Evolutionary conservation across 2,329 filamentous ascomycete genomes (phyloP).

Genomic region (Endoconidiophora polonica): DNA sequence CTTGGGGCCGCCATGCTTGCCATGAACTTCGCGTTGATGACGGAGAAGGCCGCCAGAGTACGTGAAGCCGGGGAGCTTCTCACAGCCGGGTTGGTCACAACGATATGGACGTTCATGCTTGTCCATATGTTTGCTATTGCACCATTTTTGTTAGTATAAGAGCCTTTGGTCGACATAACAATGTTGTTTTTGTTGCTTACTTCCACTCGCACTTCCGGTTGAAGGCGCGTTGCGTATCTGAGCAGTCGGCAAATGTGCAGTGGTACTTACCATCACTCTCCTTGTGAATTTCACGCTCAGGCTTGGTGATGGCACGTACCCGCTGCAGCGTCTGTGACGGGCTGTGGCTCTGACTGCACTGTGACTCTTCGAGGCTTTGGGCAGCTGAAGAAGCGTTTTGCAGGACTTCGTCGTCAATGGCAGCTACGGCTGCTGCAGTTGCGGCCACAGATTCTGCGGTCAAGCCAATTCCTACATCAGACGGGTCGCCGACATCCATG

Average conservation of each 20-base stretch:
- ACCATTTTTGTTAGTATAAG: background rate
- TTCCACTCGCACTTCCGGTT: slow-evolving; percentile 84
- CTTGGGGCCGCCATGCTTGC: slow-evolving; percentile 74
- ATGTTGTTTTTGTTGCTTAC: slow-evolving; percentile 38
- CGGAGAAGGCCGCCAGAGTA: slow-evolving; percentile 81
- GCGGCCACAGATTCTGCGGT: background rate
- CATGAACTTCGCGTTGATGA: slow-evolving; percentile 87
- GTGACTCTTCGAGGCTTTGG: no score
- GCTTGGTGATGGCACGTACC: slow-evolving; percentile 40
- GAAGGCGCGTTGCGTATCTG: slow-evolving; percentile 48
- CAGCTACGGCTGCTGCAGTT: background rate
- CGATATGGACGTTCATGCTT: slow-evolving; percentile 91
- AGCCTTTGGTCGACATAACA: background rate
- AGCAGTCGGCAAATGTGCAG: slow-evolving; percentile 57
- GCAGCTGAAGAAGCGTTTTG: background rate
- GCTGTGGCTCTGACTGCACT: background rate
- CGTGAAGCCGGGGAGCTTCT: slow-evolving; percentile 85
- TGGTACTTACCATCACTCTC: slow-evolving; percentile 60
- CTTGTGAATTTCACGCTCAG: slow-evolving; percentile 38
- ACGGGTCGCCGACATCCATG: background rate
- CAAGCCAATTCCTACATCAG: background rate
- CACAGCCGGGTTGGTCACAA: slow-evolving; percentile 65
- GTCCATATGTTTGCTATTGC: slow-evolving; percentile 82
- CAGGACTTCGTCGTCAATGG: background rate
- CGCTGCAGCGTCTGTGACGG: slow-evolving; percentile 18